Conservation (phyloP, 176 grass and related monocot species). For the Eleusine indica region DNA sequence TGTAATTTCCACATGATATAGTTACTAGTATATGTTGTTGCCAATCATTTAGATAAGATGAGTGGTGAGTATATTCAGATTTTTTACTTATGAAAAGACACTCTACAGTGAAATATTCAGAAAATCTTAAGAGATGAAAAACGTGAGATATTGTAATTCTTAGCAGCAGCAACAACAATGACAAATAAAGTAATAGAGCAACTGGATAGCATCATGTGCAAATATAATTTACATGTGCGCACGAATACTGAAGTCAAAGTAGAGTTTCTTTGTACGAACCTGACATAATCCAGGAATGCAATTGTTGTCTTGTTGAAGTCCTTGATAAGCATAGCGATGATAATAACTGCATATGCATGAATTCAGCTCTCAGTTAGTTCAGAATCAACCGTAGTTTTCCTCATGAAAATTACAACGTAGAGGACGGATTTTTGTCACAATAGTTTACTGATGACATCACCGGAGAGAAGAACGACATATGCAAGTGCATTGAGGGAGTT, state of each 20-base stretch:
- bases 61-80: no score
- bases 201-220: background rate
- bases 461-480: no score
- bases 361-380: background rate
- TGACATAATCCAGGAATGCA: background rate
- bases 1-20: no score
- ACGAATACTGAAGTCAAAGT: background rate
- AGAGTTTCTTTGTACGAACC: background rate
- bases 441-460: background rate
- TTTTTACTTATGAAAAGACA: background rate
- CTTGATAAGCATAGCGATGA: background rate
- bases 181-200: background rate
- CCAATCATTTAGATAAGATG: no score
- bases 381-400: background rate
- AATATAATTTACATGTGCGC: background rate
- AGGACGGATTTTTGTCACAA: background rate
- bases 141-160: no score
- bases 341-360: background rate
- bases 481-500: no score
- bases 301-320: background rate
- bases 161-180: background rate
- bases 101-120: no score
- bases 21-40: no score
- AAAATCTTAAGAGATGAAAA: no score
- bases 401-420: background rate